Base-by-base conservation (phyloP, 1,139 yeast species). In the Blastobotrys proliferans region DNA sequence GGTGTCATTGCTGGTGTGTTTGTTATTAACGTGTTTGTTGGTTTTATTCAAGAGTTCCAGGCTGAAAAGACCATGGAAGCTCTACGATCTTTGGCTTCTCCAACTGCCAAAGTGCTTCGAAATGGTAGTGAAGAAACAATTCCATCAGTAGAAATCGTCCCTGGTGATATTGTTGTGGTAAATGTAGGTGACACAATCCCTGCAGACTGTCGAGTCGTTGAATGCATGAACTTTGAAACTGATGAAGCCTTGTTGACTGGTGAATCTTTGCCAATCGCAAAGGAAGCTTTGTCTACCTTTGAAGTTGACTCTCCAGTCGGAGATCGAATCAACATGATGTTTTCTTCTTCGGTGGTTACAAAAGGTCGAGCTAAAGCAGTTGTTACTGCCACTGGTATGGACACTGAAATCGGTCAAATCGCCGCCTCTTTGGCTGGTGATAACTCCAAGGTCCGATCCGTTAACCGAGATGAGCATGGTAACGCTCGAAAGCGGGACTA, bases 41-140 rank as follows among this genome's bases (percentile, higher is more conserved):
- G 94, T 1, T 76, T 81, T 43, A 63, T 77, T 50, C 94, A 84
- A 61, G 88, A 82, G 59, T 69, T 70, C 52, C 77, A 77, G 48
- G 94, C 94, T 2, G 92, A 83, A 54, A 77, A 81, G 61, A 83
- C 94, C 1, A 83, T 84, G 88, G 86, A 83, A 26, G 79, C 90
- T 1, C 72, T 84, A 43, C 72, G 79, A 48, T 73, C 80, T 2
- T 72, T 84, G 46, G 75, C 84, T 41, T 79, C 90, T 1, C 90
- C 94, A 11, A 74, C 83, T 3, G 92, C 94, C 0, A 19, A 18
- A n/a, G 76, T 78, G 10, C 69, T 79, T 42, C 73, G 94, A 62
- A 69, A 77, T 53, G 88, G 87, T 35, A 69, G 69, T 26, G 81
- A 79, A 50, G 56, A 62, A 20, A 77, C 80, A 1, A 69, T 84